phyloP scores from a whole-genome alignment of 2,329 filamentous ascomycete species.

The Cercospora sojina region DNA sequence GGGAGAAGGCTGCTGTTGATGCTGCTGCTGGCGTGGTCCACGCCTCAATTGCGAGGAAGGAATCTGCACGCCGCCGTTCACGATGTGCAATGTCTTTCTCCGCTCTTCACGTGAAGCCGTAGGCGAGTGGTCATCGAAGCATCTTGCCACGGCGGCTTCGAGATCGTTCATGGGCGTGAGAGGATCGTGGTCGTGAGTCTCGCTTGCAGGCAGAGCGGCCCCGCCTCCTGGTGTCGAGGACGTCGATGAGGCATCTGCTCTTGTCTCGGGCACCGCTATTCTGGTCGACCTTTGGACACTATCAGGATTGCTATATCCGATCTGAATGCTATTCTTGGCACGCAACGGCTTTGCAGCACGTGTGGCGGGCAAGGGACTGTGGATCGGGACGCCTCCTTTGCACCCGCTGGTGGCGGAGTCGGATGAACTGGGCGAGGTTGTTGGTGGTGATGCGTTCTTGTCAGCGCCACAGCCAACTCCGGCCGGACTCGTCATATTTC shows the following conservation, averaged over 20 bases:
- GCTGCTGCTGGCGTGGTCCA: not conserved
- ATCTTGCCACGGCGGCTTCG: slow-evolving; percentile 12
- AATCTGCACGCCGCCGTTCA: not conserved
- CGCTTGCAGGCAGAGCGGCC: not conserved
- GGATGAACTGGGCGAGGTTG: not conserved
- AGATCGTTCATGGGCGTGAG: not conserved
- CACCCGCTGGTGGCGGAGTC: not conserved
- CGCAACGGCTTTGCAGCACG: not conserved
- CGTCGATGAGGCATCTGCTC: not conserved
- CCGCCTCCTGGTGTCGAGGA: not conserved
- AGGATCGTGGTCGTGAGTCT: not conserved
- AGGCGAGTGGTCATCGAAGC: slow-evolving; percentile 1
- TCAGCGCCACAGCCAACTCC: not conserved
- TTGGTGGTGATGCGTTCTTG: not conserved
- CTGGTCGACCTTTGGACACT: not conserved
- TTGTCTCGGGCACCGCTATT: not conserved
- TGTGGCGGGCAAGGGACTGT: not conserved
- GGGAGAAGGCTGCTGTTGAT: not conserved
- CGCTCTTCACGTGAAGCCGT: not conserved
- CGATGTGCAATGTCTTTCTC: slow-evolving; percentile 15
- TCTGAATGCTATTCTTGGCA: not conserved
- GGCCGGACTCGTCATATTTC: not conserved
- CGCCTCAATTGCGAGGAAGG: not conserved
- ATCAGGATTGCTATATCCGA: not conserved
- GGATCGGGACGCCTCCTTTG: not conserved